phyloP scores from a whole-genome alignment of 2,329 filamentous ascomycete species.

The Tolypocladium paradoxum region DNA sequence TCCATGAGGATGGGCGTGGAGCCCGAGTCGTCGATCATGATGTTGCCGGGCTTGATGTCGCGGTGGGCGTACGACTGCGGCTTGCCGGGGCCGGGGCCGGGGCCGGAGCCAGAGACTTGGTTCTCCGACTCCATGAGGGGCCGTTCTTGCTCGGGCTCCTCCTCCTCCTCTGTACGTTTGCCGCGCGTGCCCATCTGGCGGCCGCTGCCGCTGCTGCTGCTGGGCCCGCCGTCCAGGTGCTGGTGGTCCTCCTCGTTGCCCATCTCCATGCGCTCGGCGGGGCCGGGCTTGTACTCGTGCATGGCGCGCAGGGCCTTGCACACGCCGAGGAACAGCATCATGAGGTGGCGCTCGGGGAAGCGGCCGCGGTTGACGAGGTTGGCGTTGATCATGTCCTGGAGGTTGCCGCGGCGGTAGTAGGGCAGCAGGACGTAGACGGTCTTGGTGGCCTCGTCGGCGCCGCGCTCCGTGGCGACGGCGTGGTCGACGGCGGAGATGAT shows the following conservation, averaged over 20 bases:
- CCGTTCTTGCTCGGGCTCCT: conserved; percentile 65
- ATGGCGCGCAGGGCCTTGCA: conserved; percentile 80
- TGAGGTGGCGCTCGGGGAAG: conserved; percentile 79
- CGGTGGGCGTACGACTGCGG: conserved; percentile 80
- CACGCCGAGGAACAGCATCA: conserved; percentile 85
- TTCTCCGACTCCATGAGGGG: conserved; percentile 75
- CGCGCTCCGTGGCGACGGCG: conserved; percentile 64
- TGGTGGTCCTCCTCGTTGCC: conserved; percentile 28
- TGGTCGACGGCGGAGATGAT: conserved; percentile 85
- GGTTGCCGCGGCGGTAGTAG: conserved; percentile 88
- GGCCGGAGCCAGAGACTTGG: conserved; percentile 32
- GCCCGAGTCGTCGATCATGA: conserved; percentile 95
- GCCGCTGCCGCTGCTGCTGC: conserved; percentile 1
- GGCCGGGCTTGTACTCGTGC: conserved; percentile 63
- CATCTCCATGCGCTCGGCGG: conserved; percentile 42
- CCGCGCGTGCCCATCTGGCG: conserved; percentile 21
- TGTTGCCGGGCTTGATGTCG: conserved; percentile 96
- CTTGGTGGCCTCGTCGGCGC: conserved; percentile 56
- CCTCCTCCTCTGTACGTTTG: conserved; percentile 48
- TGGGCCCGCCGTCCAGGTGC: not conserved
- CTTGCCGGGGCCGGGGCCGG: conserved; percentile 45
- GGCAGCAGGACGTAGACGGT: conserved; percentile 95
- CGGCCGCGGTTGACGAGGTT: conserved; percentile 90
- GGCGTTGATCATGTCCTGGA: conserved; percentile 97
- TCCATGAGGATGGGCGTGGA: conserved; percentile 92